Evolutionary conservation across 163 green algal genomes (phyloP).

Genomic region (Scenedesmus sp.): DNA sequence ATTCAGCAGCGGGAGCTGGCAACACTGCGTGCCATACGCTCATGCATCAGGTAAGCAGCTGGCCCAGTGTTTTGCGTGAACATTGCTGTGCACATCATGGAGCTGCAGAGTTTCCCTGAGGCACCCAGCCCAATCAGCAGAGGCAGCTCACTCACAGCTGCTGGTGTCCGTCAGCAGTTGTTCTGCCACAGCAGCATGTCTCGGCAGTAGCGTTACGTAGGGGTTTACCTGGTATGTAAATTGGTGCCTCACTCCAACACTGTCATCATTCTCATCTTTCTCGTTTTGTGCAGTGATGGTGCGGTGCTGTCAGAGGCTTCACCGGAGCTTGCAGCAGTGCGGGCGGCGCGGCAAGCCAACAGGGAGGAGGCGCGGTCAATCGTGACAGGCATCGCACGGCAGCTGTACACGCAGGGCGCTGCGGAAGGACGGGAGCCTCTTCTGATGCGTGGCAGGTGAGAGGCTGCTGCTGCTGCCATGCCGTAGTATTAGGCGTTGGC

Average conservation of each 20-base stretch:
- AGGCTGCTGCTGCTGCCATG: background rate
- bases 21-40: slow-evolving; percentile 26
- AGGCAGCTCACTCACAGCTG: too few relatives aligned
- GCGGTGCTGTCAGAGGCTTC: slow-evolving; percentile 45
- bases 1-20: slow-evolving; percentile 32
- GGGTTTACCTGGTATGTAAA: too few relatives aligned
- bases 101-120: too few relatives aligned
- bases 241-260: too few relatives aligned
- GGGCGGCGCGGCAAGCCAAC: slow-evolving; percentile 69
- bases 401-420: slow-evolving; percentile 57
- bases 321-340: slow-evolving; percentile 61
- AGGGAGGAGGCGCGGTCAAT: slow-evolving; percentile 54
- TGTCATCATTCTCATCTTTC: too few relatives aligned
- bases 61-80: background rate
- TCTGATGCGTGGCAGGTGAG: slow-evolving; percentile 58
- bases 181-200: too few relatives aligned
- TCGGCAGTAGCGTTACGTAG: too few relatives aligned
- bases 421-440: slow-evolving; percentile 63
- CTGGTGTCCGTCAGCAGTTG: too few relatives aligned
- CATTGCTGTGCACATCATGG: background rate
- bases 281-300: slow-evolving; percentile 22
- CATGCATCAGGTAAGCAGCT: slow-evolving; percentile 47
- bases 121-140: too few relatives aligned
- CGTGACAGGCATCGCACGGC: slow-evolving; percentile 63
- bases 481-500: too few relatives aligned